Conservation (phyloP, 495 filamentous ascomycete species). For the Elaphomyces granulatus region DNA sequence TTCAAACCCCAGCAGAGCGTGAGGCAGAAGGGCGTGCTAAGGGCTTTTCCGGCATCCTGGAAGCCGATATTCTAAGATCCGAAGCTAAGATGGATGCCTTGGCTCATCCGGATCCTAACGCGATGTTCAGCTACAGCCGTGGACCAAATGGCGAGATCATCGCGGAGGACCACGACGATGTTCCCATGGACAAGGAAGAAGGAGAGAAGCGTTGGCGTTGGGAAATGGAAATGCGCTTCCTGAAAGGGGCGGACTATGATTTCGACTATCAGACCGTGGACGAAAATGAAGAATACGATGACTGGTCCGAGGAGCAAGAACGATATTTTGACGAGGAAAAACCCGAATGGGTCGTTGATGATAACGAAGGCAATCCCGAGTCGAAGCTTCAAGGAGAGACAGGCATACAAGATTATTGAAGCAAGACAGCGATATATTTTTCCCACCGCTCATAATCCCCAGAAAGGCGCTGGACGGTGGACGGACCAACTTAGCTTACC, state of each 20-base stretch:
- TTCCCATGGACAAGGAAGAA: constrained; percentile 46
- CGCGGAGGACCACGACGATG: constrained; percentile 41
- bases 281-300: constrained; percentile 54
- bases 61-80: constrained; percentile 55
- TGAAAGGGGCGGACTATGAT: constrained; percentile 56
- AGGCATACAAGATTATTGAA: constrained; percentile 68
- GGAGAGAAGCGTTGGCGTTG: constrained; percentile 49
- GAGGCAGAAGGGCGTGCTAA: constrained; percentile 55
- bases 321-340: constrained; percentile 68
- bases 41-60: constrained; percentile 58
- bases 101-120: constrained; percentile 36
- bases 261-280: constrained; percentile 63
- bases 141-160: constrained; percentile 41
- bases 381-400: constrained; percentile 48
- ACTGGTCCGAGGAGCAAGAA: constrained; percentile 46
- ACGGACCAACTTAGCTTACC: too few species aligned
- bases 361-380: constrained; percentile 19
- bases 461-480: too few species aligned
- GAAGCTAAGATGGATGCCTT: constrained; percentile 59
- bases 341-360: constrained; percentile 43
- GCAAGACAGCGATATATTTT: too few species aligned
- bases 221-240: constrained; percentile 55
- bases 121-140: constrained; percentile 32
- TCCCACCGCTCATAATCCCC: too few species aligned
- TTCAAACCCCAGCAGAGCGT: constrained; percentile 57